Evolutionary conservation across 2,329 filamentous ascomycete genomes (phyloP).

Genomic region (Apiospora koreana): DNA sequence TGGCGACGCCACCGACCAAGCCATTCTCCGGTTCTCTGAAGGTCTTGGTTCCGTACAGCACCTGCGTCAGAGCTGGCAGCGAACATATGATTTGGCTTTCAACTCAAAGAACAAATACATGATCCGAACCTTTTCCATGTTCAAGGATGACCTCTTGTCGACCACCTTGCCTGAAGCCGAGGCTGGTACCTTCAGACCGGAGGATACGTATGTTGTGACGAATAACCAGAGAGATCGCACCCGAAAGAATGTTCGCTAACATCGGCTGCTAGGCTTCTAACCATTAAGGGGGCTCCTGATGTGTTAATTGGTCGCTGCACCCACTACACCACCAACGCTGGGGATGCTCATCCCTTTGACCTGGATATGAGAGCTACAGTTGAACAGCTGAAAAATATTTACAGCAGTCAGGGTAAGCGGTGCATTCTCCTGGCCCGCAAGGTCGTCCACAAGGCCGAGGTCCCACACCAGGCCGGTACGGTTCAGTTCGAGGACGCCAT

Average conservation of each 20-base stretch:
- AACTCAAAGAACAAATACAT: slow-evolving; percentile 54
- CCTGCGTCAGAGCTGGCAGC: slow-evolving; percentile 20
- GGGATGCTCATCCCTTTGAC: slow-evolving; percentile 38
- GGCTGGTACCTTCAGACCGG: not conserved
- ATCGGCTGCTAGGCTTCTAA: slow-evolving; percentile 38
- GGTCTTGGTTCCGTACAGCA: slow-evolving; percentile 18
- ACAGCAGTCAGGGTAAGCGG: slow-evolving; percentile 44
- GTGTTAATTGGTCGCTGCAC: slow-evolving; percentile 43
- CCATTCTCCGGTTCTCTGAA: slow-evolving; percentile 42
- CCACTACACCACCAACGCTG: slow-evolving; percentile 35
- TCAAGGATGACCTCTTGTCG: slow-evolving; percentile 33
- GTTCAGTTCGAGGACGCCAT: slow-evolving; percentile 9
- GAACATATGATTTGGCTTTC: slow-evolving; percentile 44
- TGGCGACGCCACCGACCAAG: slow-evolving; percentile 46
- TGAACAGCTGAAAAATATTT: slow-evolving; percentile 38
- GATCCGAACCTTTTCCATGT: slow-evolving; percentile 50
- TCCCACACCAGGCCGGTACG: not conserved
- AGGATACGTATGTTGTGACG: slow-evolving; percentile 5
- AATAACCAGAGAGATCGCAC: slow-evolving; percentile 39
- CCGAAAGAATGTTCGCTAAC: slow-evolving; percentile 31
- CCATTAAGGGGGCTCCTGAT: slow-evolving; percentile 56
- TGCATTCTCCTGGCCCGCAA: slow-evolving; percentile 44
- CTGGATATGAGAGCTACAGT: slow-evolving; percentile 33
- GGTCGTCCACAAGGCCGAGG: slow-evolving; percentile 23
- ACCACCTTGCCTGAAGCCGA: slow-evolving; percentile 2